Evolutionary conservation across 768 basidiomycete genomes (phyloP).

Genomic region (Solioccasus polychromus): DNA sequence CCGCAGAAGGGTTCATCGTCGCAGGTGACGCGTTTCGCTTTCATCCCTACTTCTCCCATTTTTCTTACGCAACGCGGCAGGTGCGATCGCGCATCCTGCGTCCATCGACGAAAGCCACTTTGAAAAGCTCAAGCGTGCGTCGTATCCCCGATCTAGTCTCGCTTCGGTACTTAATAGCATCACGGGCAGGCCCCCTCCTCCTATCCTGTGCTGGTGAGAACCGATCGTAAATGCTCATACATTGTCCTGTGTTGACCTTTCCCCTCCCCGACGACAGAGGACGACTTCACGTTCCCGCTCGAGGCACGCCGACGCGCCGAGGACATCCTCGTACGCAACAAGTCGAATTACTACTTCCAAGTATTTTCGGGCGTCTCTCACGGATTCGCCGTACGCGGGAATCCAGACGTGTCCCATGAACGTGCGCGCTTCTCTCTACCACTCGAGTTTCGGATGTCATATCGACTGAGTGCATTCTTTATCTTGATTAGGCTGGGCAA

Average conservation of each 20-base stretch:
- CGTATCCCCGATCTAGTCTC: background rate
- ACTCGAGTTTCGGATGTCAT: background rate
- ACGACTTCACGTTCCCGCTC: conserved; percentile 47
- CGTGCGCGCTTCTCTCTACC: conserved; percentile 14
- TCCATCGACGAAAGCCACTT: conserved; percentile 53
- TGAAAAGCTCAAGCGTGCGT: conserved; percentile 42
- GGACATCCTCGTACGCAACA: conserved; percentile 47
- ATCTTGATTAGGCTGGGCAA: conserved; percentile 48
- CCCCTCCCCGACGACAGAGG: conserved; percentile 34
- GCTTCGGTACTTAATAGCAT: background rate
- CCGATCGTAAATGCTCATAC: background rate
- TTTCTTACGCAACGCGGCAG: conserved; percentile 12
- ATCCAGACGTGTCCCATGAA: conserved; percentile 14
- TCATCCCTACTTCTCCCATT: background rate
- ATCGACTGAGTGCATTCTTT: background rate
- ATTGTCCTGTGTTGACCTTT: background rate
- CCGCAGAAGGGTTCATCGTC: conserved; percentile 39
- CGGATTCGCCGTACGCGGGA: conserved; percentile 19
- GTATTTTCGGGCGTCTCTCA: conserved; percentile 45
- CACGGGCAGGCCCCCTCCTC: conserved; percentile 16
- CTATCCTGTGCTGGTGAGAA: conserved; percentile 23
- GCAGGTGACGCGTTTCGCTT: conserved; percentile 35
- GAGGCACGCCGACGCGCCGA: conserved; percentile 52
- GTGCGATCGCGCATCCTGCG: conserved; percentile 53
- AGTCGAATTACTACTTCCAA: conserved; percentile 51